Conservation (phyloP, 1,284 basidiomycete species). For the Moesziomyces parantarcticus region DNA sequence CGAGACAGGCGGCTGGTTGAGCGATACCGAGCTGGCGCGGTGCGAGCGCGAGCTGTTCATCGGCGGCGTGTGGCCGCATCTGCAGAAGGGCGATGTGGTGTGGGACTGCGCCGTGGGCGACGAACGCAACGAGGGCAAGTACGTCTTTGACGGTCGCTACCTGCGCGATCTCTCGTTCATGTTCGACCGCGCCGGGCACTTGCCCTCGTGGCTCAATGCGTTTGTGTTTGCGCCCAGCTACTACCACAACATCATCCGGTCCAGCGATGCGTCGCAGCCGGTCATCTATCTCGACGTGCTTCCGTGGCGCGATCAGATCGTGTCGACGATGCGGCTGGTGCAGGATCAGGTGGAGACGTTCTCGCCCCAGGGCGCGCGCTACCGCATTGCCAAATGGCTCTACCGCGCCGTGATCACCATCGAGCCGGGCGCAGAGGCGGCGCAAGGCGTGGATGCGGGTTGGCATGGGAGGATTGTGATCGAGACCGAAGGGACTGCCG, state of each 20-base stretch:
- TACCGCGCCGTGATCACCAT: conserved; percentile 67
- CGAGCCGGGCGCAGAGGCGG: conserved; percentile 50
- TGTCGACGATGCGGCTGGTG: conserved; percentile 65
- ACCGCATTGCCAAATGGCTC: conserved; percentile 68
- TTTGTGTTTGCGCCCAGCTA: conserved; percentile 67
- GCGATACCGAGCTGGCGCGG: conserved; percentile 56
- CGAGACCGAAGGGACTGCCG: conserved; percentile 64
- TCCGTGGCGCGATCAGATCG: conserved; percentile 65
- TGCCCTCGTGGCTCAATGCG: conserved; percentile 68
- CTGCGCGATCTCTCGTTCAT: conserved; percentile 64
- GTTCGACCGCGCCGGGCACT: conserved; percentile 68
- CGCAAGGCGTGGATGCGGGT: conserved; percentile 45
- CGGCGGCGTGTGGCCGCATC: conserved; percentile 65
- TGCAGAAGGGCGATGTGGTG: conserved; percentile 68
- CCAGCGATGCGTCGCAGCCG: conserved; percentile 47
- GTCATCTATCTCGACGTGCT: conserved; percentile 64
- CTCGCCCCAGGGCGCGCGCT: conserved; percentile 65
- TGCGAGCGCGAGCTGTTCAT: conserved; percentile 66
- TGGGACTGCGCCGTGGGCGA: conserved; percentile 67
- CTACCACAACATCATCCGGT: conserved; percentile 68
- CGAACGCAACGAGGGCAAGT: conserved; percentile 59
- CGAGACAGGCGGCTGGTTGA: conserved; percentile 51
- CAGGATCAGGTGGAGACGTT: conserved; percentile 68
- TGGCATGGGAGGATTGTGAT: conserved; percentile 60
- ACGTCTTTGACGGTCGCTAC: conserved; percentile 68